phyloP scores from a whole-genome alignment of 164 flowering plant species.

The Magnolia kwangsiensis region DNA sequence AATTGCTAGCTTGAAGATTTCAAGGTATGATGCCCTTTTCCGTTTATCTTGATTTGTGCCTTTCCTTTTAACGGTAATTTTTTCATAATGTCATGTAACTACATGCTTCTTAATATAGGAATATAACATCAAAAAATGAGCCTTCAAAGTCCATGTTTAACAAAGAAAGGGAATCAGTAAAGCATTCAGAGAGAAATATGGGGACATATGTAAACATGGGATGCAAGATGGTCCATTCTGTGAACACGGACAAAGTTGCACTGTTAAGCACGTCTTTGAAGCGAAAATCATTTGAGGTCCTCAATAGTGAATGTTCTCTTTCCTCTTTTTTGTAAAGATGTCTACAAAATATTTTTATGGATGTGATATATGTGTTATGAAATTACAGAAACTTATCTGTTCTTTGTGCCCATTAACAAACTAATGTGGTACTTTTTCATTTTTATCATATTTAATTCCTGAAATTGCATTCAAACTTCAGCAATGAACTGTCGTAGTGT shows the following conservation, averaged over 20 bases:
- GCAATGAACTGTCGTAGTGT: too few species aligned
- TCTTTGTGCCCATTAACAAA: too few species aligned
- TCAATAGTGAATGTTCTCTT: neutral
- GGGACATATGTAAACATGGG: conserved; percentile 10
- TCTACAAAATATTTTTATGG: neutral
- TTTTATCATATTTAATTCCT: neutral
- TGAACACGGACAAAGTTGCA: conserved; percentile 27
- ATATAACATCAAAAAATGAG: conserved; percentile 21
- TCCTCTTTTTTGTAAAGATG: neutral
- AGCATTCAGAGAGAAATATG: conserved; percentile 15
- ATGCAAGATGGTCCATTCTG: conserved; percentile 21
- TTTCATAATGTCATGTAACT: neutral
- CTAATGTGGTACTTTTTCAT: neutral
- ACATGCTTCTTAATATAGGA: conserved; percentile 25
- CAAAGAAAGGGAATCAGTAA: conserved; percentile 24
- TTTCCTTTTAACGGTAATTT: neutral
- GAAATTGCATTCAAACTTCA: neutral
- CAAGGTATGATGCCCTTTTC: conserved; percentile 29
- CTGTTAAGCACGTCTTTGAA: conserved; percentile 41
- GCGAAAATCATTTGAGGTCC: conserved; percentile 62
- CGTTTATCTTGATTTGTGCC: neutral
- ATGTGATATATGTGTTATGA: neutral
- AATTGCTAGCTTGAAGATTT: conserved; percentile 33
- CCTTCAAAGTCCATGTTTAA: conserved; percentile 18
- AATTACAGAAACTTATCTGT: neutral